Evolutionary conservation across 2,329 filamentous ascomycete genomes (phyloP).

Genomic region (Ceratocystis papillata): DNA sequence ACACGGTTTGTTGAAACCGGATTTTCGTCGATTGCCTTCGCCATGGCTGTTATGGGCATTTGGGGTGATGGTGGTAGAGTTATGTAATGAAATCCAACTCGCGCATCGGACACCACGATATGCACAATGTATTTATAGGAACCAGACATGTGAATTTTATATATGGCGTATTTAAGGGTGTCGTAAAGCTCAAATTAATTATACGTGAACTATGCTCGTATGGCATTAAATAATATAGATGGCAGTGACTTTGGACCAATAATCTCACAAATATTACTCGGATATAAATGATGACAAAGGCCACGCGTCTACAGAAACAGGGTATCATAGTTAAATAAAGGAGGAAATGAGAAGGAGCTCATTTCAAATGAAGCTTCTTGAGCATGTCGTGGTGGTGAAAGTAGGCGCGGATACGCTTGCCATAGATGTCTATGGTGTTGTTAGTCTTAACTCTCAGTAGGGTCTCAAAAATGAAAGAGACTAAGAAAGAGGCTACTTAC

Average conservation of each 20-base stretch:
- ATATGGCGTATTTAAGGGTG: not conserved
- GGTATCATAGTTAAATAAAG: constrained; percentile 5
- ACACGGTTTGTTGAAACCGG: constrained; percentile 45
- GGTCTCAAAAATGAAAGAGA: not conserved
- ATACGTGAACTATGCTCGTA: not conserved
- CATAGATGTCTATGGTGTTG: constrained; percentile 53
- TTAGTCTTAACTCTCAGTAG: constrained; percentile 21
- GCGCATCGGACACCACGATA: not conserved
- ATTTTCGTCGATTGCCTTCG: constrained; percentile 46
- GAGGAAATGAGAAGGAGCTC: constrained; percentile 8
- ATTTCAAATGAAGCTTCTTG: constrained; percentile 19
- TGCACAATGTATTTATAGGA: not conserved
- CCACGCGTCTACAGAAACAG: not conserved
- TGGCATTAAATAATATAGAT: not conserved
- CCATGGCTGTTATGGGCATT: constrained; percentile 52
- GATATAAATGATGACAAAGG: not conserved
- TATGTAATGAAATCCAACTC: constrained; percentile 7
- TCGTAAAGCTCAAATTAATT: not conserved
- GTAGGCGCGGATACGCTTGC: constrained; percentile 65
- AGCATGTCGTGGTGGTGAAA: constrained; percentile 67
- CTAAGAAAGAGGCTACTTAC: constrained; percentile 47
- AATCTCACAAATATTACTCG: not conserved
- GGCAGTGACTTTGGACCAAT: not conserved
- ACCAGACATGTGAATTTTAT: not conserved
- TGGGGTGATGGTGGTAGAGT: constrained; percentile 49